Conservation (phyloP, 2,329 filamentous ascomycete genomes). For the Dothistroma septosporum region DNA sequence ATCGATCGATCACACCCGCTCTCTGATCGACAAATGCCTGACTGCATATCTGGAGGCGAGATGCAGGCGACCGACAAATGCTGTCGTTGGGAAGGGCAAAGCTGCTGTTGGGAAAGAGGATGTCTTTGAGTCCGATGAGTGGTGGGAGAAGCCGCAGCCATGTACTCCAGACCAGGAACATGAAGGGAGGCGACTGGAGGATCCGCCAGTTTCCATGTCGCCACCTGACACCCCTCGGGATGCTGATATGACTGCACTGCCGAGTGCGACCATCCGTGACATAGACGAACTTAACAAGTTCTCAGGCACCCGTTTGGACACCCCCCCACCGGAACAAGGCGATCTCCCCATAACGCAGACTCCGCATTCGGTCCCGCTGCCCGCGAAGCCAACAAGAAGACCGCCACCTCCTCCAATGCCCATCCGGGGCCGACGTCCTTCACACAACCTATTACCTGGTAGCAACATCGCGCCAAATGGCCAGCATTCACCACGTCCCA, state of each 20-base stretch:
- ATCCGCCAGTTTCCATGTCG: slow-evolving; percentile 26
- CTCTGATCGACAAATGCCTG: slow-evolving; percentile 55
- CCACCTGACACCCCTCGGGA: slow-evolving; percentile 21
- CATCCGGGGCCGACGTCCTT: slow-evolving; percentile 19
- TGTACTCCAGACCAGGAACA: slow-evolving; percentile 3
- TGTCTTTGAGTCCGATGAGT: slow-evolving; percentile 13
- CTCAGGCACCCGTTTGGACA: slow-evolving; percentile 22
- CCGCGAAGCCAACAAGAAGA: slow-evolving; percentile 28
- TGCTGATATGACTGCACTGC: neutral
- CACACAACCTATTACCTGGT: slow-evolving; percentile 22
- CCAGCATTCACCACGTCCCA: slow-evolving; percentile 23
- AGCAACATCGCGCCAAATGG: slow-evolving; percentile 19
- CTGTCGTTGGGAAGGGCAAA: neutral
- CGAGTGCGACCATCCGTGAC: slow-evolving; percentile 26
- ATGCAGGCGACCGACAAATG: slow-evolving; percentile 19
- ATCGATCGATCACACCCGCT: slow-evolving; percentile 57
- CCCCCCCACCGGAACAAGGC: slow-evolving; percentile 20
- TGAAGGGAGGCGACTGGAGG: slow-evolving; percentile 14
- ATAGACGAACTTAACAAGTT: slow-evolving; percentile 27
- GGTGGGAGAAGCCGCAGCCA: slow-evolving; percentile 8
- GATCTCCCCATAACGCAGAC: neutral
- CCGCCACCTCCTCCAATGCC: slow-evolving; percentile 33
- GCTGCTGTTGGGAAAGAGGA: slow-evolving; percentile 9
- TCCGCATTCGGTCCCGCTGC: slow-evolving; percentile 26
- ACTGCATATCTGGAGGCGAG: slow-evolving; percentile 46